Evolutionary conservation across 805 yeast species (phyloP), one percentile per base, ranked within the genome.

Genomic region (Candida ovalis): DNA sequence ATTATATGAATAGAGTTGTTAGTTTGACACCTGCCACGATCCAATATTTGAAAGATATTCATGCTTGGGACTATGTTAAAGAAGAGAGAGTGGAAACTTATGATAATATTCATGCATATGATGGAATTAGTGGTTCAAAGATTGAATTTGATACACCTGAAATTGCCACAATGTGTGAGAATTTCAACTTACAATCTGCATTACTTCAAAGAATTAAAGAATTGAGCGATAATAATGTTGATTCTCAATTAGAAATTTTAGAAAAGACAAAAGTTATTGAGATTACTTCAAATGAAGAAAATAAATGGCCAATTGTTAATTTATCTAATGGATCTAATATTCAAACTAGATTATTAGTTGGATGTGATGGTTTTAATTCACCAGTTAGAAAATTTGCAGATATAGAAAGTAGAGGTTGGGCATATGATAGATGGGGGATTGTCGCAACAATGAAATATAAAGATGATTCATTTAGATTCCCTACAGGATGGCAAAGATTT

Each of bases 311-410:
- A 1, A 61, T 81, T 8, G 82, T 92, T 13, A 71, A 76, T 23
- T 70, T 91, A 13, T 77, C 80, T 13, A 78, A 77, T 52, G 97
- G 96, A 1, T 77, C 78, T 13, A 54, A 61, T 12, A 72, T 84
- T 44, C 78, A 79, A 58, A 77, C 96, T 0, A 74, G 96, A 46
- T 72, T 91, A n/a, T 71, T 91, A 19, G 80, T 94, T 15, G 99
- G 99, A 8, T 96, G 97, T 36, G 99, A 94, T 64, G 99, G 99
- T 1, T 89, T 82, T 64, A 88, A 90, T 64, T 90, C 97, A 1
- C 97, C 97, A 0, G 98, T 87, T 5, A 77, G 97, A 42, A 75
- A 77, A 53, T 91, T 77, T 60, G 85, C 97, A 0, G 82, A 79
- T 1, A 90, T 94, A 47, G 84, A 82, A 61, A 80, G 95, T 1